Evolutionary conservation across 2,329 filamentous ascomycete species (phyloP).

Genomic region (Ceratocystis huliohia): DNA sequence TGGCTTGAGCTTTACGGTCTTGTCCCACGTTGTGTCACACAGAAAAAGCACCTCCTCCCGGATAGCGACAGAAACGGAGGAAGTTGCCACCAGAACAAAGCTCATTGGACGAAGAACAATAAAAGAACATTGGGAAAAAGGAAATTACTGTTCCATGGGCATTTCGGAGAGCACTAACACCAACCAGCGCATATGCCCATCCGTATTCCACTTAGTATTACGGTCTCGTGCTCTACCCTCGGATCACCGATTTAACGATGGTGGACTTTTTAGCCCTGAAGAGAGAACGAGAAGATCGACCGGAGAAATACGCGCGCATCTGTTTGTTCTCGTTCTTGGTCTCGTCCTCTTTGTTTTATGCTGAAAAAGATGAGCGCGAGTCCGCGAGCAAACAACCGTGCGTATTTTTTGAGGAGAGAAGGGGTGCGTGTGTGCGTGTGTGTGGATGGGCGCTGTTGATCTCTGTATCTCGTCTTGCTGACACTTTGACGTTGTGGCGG

Average conservation of each 20-base stretch:
- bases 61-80: background rate
- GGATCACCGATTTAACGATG: background rate
- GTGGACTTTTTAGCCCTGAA: background rate
- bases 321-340: background rate
- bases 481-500: background rate
- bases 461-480: background rate
- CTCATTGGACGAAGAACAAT: background rate
- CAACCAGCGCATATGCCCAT: background rate
- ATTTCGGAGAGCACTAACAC: background rate
- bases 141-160: background rate
- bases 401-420: background rate
- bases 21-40: background rate
- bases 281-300: background rate
- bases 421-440: background rate
- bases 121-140: background rate
- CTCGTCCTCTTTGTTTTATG: background rate
- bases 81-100: background rate
- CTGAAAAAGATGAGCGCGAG: background rate
- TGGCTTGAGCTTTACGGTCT: background rate
- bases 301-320: background rate
- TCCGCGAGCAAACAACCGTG: background rate
- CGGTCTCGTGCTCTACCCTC: no score
- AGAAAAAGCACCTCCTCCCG: background rate
- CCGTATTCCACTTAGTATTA: no score
- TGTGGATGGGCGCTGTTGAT: background rate